Evolutionary conservation across 768 basidiomycete genomes (phyloP).

Genomic region (Termitomyces sp.): DNA sequence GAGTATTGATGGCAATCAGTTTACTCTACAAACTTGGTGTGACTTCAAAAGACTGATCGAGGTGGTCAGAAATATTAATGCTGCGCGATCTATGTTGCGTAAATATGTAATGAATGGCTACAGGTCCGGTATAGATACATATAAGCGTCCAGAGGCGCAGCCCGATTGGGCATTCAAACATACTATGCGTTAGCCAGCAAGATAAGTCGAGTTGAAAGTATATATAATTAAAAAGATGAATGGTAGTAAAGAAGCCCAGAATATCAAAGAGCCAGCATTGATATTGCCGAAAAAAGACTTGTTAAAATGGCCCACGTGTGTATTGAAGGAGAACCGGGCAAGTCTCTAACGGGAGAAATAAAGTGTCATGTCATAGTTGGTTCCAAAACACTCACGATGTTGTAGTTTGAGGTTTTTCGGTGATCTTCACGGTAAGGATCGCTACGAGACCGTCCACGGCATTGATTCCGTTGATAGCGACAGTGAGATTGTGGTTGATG

Average conservation of each 20-base stretch:
- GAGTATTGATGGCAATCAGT: neutral
- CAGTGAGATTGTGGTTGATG: conserved; percentile 62
- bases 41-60: neutral
- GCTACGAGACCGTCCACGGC: conserved; percentile 83
- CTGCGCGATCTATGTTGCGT: neutral
- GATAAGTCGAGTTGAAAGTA: neutral
- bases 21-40: neutral
- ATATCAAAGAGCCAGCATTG: conserved; percentile 7
- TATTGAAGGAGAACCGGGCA: neutral
- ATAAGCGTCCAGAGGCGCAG: neutral
- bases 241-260: neutral
- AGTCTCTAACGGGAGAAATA: neutral
- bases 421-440: conserved; percentile 67
- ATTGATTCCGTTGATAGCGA: conserved; percentile 44
- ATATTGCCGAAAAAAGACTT: neutral
- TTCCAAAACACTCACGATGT: conserved; percentile 25
- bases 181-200: neutral
- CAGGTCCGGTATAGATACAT: neutral
- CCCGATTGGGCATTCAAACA: neutral
- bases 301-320: neutral
- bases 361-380: neutral
- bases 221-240: conserved; percentile 1
- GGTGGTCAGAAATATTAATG: neutral
- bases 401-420: conserved; percentile 21
- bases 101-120: neutral